phyloP scores from a whole-genome alignment of 495 filamentous ascomycete species.

The Sporormia fimetaria region DNA sequence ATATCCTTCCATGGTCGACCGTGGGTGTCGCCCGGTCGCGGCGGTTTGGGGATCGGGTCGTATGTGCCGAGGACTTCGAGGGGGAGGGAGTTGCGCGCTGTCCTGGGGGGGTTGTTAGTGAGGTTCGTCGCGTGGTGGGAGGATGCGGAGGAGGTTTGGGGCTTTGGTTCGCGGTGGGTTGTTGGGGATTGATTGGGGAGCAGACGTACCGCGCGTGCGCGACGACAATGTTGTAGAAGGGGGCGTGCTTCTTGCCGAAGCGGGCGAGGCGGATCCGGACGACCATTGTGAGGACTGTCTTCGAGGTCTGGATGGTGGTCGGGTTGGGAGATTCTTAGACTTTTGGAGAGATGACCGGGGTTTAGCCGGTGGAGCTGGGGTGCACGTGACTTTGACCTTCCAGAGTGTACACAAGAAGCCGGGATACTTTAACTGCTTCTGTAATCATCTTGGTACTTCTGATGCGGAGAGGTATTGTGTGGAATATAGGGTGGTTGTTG shows the following conservation, averaged over 20 bases:
- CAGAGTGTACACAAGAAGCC: background rate
- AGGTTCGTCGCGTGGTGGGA: background rate
- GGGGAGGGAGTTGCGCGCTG: conserved; percentile 73
- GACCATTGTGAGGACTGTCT: conserved; percentile 53
- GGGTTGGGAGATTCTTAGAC: background rate
- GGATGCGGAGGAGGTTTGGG: background rate
- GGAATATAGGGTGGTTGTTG: too few relatives aligned
- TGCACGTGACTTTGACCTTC: conserved; percentile 1
- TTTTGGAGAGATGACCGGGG: conserved; percentile 6
- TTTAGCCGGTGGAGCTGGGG: background rate
- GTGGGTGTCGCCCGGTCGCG: conserved; percentile 54
- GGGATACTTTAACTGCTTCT: background rate
- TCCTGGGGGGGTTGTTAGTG: conserved; percentile 27
- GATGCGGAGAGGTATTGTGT: background rate
- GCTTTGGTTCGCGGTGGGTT: background rate
- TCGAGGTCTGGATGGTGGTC: background rate
- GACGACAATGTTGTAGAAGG: conserved; percentile 96
- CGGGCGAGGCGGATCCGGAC: conserved; percentile 85
- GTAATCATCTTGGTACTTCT: background rate
- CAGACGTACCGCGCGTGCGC: conserved; percentile 79
- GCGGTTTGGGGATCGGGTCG: conserved; percentile 73
- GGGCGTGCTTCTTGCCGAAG: conserved; percentile 75
- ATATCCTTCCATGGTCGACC: conserved; percentile 76
- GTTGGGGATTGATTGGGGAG: conserved; percentile 5
- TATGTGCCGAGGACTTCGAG: conserved; percentile 93